Percentiles rank a stretch among this genome's conserved stretches.
phyloP scores from a whole-genome alignment of 148 eudicot species.

The Salicornia ramosissima region DNA sequence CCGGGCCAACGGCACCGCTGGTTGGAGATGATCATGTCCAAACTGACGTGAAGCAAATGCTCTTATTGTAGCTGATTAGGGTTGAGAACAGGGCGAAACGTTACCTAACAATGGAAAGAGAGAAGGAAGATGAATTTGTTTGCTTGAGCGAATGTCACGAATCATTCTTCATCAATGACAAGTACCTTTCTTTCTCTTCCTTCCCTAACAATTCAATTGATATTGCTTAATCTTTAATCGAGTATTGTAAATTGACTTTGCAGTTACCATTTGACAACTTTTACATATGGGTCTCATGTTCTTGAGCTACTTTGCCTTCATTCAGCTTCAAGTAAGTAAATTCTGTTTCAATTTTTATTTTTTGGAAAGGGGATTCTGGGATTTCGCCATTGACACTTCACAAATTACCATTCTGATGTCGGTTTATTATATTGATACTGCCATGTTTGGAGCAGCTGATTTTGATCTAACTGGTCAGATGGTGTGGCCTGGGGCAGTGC shows the following conservation, averaged over 20 bases:
- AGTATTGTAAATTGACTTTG: neutral
- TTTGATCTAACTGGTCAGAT: slow-evolving; percentile 96
- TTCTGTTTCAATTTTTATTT: neutral
- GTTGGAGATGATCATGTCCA: no score
- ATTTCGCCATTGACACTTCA: neutral
- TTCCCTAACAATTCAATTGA: neutral
- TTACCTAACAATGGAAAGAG: slow-evolving; percentile 24
- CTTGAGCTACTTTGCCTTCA: slow-evolving; percentile 78
- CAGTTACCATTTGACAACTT: slow-evolving; percentile 78
- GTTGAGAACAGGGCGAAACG: neutral
- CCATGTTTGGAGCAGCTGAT: slow-evolving; percentile 57
- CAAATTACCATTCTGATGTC: slow-evolving; percentile 4
- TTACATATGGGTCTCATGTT: slow-evolving; percentile 81
- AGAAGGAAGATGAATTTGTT: slow-evolving; percentile 56
- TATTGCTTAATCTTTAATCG: neutral
- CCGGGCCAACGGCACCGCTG: no score
- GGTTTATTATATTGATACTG: neutral
- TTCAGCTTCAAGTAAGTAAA: slow-evolving; percentile 76
- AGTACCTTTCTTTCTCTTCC: slow-evolving; percentile 34
- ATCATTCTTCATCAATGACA: slow-evolving; percentile 81
- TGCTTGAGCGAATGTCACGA: slow-evolving; percentile 39
- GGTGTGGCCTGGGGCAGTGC: slow-evolving; percentile 95
- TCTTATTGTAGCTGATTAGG: no score
- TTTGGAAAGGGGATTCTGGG: slow-evolving; percentile 7
- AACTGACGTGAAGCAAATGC: no score